These are phyloP conservation scores for Eutrema yunnanense DNA, from an alignment of 345 rosid genomes.

Conservation along the genomic window DNA sequence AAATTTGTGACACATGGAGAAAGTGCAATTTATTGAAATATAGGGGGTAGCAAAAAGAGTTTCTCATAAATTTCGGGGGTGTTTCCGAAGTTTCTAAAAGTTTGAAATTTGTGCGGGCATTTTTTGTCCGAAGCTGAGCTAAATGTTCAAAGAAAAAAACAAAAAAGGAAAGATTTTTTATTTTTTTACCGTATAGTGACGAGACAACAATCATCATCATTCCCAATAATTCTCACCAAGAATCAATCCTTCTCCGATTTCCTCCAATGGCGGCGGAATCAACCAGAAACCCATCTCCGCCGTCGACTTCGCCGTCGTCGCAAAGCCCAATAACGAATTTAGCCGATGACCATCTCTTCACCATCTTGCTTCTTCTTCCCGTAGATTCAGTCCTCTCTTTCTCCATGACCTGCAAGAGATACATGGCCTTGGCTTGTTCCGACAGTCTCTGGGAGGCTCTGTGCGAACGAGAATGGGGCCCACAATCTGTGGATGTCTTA, in stretches of 20 bases:
- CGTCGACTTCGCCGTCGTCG: not conserved
- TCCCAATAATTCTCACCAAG: conserved; percentile 13
- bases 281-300: conserved; percentile 9
- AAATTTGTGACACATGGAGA: not conserved
- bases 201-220: conserved; percentile 8
- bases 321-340: conserved; percentile 34
- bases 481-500: conserved; percentile 45
- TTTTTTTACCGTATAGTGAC: not conserved
- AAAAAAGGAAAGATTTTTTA: not conserved
- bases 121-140: not conserved
- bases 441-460: conserved; percentile 77
- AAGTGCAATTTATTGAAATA: not conserved
- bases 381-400: conserved; percentile 65
- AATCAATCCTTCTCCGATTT: conserved; percentile 14
- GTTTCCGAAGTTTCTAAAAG: not conserved
- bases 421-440: conserved; percentile 46
- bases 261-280: conserved; percentile 16
- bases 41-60: not conserved
- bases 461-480: conserved; percentile 74
- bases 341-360: conserved; percentile 61
- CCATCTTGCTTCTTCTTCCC: conserved; percentile 78
- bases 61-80: not conserved
- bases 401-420: conserved; percentile 62
- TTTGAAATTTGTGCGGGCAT: conserved; percentile 18
- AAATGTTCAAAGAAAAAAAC: not conserved